These are phyloP conservation scores for Penicillium sp. DNA, from an alignment of 2,329 filamentous ascomycete species.

Conservation along the genomic window DNA sequence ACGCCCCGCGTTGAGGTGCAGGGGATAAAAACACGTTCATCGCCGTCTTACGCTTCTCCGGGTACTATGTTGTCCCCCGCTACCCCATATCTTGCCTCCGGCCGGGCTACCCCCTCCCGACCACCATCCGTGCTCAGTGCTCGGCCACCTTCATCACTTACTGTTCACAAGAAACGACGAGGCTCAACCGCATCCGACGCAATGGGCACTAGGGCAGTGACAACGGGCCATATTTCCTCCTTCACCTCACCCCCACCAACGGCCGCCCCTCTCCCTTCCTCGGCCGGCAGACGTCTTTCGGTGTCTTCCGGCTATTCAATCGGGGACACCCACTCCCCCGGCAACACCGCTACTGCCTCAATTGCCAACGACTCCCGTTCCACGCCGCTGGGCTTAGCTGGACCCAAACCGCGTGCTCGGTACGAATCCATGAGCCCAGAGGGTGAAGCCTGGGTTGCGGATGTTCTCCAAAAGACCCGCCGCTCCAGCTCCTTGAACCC, in stretches of 20 bases:
- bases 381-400: conserved; percentile 40
- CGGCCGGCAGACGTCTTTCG: conserved; percentile 28
- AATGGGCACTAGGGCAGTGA: conserved; percentile 21
- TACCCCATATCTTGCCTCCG: conserved; percentile 17
- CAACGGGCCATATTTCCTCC: conserved; percentile 24
- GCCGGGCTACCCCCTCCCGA: conserved; percentile 31
- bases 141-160: conserved; percentile 33
- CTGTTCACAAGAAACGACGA: conserved; percentile 33
- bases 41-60: conserved; percentile 26
- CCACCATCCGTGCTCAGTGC: conserved; percentile 31
- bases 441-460: conserved; percentile 42
- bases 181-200: conserved; percentile 30
- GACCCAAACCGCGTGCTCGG: conserved; percentile 35
- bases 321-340: conserved; percentile 23
- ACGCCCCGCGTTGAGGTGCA: conserved; percentile 48
- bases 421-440: conserved; percentile 37
- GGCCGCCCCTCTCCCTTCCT: conserved; percentile 7
- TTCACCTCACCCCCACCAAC: conserved; percentile 23
- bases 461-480: conserved; percentile 39
- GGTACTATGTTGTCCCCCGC: conserved; percentile 17
- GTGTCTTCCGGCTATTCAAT: conserved; percentile 33
- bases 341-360: conserved; percentile 13
- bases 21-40: conserved; percentile 35
- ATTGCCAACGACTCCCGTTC: conserved; percentile 18
- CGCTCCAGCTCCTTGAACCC: conserved; percentile 29